Evolutionary conservation across 108 stramenopile species (phyloP).

Genomic region (Cyclostephanos tholiformis): DNA sequence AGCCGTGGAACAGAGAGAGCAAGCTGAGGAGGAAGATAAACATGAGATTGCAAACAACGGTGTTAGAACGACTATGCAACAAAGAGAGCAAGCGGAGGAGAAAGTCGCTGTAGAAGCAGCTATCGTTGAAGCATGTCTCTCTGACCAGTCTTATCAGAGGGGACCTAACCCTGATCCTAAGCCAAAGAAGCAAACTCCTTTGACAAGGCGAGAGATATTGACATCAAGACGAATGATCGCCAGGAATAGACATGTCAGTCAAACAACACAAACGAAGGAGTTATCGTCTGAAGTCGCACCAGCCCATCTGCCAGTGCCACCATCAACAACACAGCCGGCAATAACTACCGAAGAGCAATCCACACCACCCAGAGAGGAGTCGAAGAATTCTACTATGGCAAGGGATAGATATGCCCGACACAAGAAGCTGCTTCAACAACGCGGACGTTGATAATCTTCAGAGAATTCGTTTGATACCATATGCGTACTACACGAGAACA

Average conservation of each 20-base stretch:
- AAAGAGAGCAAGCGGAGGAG: not conserved
- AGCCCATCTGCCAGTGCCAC: conserved; percentile 10
- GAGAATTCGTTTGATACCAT: no score
- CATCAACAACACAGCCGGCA: not conserved
- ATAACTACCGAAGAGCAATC: not conserved
- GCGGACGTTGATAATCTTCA: not conserved
- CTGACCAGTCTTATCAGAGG: not conserved
- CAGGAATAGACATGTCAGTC: not conserved
- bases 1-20: not conserved
- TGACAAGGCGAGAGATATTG: conserved; percentile 11
- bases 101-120: not conserved
- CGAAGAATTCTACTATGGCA: conserved; percentile 31
- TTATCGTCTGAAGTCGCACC: conserved; percentile 1
- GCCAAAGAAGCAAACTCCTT: not conserved
- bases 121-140: not conserved
- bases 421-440: conserved; percentile 28
- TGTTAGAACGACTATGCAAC: not conserved
- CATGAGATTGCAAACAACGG: no score
- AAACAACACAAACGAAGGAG: not conserved
- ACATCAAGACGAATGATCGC: not conserved
- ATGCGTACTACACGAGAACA: no score
- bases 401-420: conserved; percentile 46
- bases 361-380: not conserved
- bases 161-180: not conserved
- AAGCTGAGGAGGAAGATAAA: not conserved